Conservation (phyloP, 108 stramenopile species). For the Mayamaea pseudoterrestris region DNA sequence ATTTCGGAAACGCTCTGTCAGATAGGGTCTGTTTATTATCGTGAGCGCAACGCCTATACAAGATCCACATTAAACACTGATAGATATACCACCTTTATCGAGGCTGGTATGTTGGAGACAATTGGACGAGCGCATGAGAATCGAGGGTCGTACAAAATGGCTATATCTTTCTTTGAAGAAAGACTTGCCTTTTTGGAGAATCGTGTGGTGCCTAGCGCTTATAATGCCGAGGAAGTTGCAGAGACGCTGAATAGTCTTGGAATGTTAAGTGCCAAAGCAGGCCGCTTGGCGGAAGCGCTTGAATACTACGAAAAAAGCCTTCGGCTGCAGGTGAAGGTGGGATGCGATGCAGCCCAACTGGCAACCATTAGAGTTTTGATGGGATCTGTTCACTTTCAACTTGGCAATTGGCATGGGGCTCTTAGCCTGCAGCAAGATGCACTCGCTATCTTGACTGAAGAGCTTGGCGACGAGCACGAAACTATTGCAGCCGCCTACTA, state of each 20-base stretch:
- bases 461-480: constrained; percentile 38
- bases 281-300: constrained; percentile 44
- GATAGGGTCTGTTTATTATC: constrained; percentile 69
- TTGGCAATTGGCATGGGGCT: constrained; percentile 37
- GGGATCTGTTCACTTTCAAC: constrained; percentile 42
- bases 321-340: constrained; percentile 36
- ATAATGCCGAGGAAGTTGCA: constrained; percentile 36
- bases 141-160: constrained; percentile 53
- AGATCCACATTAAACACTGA: constrained; percentile 42
- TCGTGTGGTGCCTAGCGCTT: constrained; percentile 2
- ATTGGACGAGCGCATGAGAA: constrained; percentile 63
- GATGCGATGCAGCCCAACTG: constrained; percentile 40
- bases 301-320: constrained; percentile 59
- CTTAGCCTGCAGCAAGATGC: constrained; percentile 47
- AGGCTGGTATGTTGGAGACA: constrained; percentile 57
- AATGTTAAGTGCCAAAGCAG: constrained; percentile 37
- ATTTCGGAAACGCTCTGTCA: constrained; percentile 57
- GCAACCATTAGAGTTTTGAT: constrained; percentile 52
- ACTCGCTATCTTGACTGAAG: constrained; percentile 22
- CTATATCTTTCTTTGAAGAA: constrained; percentile 62
- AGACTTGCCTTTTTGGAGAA: constrained; percentile 41
- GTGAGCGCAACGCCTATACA: constrained; percentile 46
- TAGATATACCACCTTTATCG: constrained; percentile 56
- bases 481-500: constrained; percentile 47
- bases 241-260: constrained; percentile 58